Evolutionary conservation across 441 rosid species (phyloP).

Genomic region (Corymbia calophylla): DNA sequence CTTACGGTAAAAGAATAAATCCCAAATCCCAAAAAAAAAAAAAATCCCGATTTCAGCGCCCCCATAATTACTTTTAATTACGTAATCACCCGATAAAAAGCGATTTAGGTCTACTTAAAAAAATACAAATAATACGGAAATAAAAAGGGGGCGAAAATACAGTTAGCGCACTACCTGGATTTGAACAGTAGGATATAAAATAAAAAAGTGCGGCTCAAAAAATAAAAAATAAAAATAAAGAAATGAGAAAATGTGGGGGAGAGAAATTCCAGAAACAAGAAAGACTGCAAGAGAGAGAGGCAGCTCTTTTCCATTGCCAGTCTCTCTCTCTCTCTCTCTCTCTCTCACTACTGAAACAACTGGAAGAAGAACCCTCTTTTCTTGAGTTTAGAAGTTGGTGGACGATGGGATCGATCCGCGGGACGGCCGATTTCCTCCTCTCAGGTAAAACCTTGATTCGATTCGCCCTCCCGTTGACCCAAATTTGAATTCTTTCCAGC

Average conservation of each 20-base stretch:
- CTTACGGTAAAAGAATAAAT: background rate
- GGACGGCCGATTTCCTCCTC: background rate
- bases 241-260: background rate
- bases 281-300: background rate
- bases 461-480: background rate
- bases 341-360: background rate
- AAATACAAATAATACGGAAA: background rate
- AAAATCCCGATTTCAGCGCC: background rate
- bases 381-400: background rate
- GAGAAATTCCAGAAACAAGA: background rate
- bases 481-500: background rate
- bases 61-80: background rate
- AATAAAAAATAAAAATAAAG: fast-evolving
- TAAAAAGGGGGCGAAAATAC: background rate
- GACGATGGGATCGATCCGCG: background rate
- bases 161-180: background rate
- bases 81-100: background rate
- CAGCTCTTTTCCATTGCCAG: background rate
- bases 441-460: background rate
- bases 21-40: background rate
- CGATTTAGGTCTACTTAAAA: background rate
- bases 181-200: background rate
- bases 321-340: background rate
- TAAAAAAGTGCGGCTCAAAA: background rate
- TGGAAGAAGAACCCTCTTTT: background rate